Percentiles rank a stretch among this genome's conserved stretches.
phyloP scores from a whole-genome alignment of 495 filamentous ascomycete species.

The Jackrogersella minutella region DNA sequence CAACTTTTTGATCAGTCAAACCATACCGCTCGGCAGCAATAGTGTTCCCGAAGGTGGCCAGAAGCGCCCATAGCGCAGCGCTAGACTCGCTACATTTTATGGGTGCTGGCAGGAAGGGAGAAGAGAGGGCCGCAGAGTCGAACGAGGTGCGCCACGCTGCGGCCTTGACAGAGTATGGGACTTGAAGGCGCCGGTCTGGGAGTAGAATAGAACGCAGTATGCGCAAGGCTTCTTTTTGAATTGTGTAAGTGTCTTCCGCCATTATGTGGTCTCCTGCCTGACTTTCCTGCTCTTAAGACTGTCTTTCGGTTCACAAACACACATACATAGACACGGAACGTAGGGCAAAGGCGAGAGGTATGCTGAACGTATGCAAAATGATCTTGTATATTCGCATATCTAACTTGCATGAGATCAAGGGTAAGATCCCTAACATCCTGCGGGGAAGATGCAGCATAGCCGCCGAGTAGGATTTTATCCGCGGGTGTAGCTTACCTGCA shows the following conservation, averaged over 20 bases:
- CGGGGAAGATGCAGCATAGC: conserved; percentile 18
- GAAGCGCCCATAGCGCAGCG: conserved; percentile 41
- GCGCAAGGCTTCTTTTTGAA: conserved; percentile 41
- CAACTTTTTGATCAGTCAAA: conserved; percentile 26
- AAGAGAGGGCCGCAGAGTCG: conserved; percentile 21
- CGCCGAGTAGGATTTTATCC: conserved; percentile 30
- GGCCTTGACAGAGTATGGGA: conserved; percentile 27
- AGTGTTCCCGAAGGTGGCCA: conserved; percentile 42
- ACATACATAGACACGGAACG: neutral
- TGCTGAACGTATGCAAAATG: neutral
- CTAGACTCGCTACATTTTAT: conserved; percentile 44
- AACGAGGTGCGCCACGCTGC: conserved; percentile 36
- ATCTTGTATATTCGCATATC: conserved; percentile 5
- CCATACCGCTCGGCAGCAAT: conserved; percentile 36
- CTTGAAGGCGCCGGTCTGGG: conserved; percentile 31
- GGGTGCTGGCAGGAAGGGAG: conserved; percentile 41
- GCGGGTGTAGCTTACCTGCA: conserved; percentile 1
- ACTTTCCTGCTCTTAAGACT: neutral
- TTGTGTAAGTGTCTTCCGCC: conserved; percentile 28
- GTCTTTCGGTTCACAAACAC: neutral
- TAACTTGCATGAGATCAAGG: neutral
- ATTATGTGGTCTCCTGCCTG: neutral
- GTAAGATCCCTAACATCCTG: neutral
- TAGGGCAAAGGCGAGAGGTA: neutral
- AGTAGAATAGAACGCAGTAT: conserved; percentile 37